Percentiles rank a stretch among this genome's conserved stretches.
Conservation (phyloP, 1,139 yeast genomes). For the Candida tetrigidarum region DNA sequence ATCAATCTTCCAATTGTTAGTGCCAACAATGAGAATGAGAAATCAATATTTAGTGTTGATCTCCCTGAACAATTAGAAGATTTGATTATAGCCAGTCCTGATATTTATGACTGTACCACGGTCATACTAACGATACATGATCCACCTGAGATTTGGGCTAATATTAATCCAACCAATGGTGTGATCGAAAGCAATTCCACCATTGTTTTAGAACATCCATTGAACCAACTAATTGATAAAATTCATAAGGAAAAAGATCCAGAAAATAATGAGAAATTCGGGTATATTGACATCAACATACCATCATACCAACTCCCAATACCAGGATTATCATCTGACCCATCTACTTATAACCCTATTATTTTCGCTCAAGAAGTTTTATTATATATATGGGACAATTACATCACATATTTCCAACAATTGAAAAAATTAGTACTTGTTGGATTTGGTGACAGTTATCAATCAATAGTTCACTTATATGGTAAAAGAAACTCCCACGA, state of each 20-base stretch:
- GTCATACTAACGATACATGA: constrained; percentile 81
- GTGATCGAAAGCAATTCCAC: constrained; percentile 74
- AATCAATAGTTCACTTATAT: constrained; percentile 82
- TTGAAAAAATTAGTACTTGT: constrained; percentile 75
- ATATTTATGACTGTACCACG: constrained; percentile 64
- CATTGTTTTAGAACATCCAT: constrained; percentile 56
- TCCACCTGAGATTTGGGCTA: constrained; percentile 94
- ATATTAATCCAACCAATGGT: constrained; percentile 80
- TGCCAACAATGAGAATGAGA: constrained; percentile 28
- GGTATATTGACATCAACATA: constrained; percentile 82
- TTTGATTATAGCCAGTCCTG: constrained; percentile 76
- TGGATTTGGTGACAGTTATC: constrained; percentile 90
- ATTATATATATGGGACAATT: constrained; percentile 89
- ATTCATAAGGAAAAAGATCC: constrained; percentile 52
- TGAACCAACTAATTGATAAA: constrained; percentile 40
- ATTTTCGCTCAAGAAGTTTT: constrained; percentile 77
- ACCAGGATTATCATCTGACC: constrained; percentile 27
- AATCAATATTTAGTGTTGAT: constrained; percentile 42
- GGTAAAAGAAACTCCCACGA: constrained; percentile 74
- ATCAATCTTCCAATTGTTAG: constrained; percentile 68
- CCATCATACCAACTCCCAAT: constrained; percentile 53
- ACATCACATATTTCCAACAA: constrained; percentile 70
- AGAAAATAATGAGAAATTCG: constrained; percentile 55
- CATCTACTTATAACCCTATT: constrained; percentile 56
- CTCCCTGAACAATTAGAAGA: constrained; percentile 60